phyloP scores from a whole-genome alignment of 371 early-diverging fungal species.

The Rhizomucor pusillus region DNA sequence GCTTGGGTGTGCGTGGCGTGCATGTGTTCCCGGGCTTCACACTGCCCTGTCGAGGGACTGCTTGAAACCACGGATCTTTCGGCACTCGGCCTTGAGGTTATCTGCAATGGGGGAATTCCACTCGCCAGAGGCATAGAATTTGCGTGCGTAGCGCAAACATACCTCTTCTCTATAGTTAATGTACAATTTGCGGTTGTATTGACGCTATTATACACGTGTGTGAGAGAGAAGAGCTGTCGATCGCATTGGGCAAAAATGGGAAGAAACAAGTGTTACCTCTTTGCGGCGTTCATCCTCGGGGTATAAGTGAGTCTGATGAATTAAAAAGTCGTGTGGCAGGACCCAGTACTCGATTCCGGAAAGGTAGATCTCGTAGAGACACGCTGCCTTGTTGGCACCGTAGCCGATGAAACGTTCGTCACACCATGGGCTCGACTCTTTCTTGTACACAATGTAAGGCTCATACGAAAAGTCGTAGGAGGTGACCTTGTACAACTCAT shows the following conservation, averaged over 20 bases:
- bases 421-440: conserved; percentile 66
- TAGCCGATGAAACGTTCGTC: conserved; percentile 76
- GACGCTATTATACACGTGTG: conserved; percentile 39
- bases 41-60: not conserved
- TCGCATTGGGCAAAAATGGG: not conserved
- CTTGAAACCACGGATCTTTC: conserved; percentile 44
- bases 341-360: conserved; percentile 68
- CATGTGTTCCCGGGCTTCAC: no score
- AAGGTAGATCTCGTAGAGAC: conserved; percentile 66
- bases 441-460: conserved; percentile 64
- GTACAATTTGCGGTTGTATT: conserved; percentile 62
- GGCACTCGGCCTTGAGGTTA: conserved; percentile 53
- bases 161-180: conserved; percentile 64
- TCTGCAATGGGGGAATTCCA: conserved; percentile 47
- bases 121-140: conserved; percentile 51
- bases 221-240: not conserved
- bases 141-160: conserved; percentile 61
- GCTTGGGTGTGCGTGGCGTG: no score
- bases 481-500: conserved; percentile 53
- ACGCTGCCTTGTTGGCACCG: conserved; percentile 74
- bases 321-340: conserved; percentile 61
- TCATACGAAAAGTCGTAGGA: conserved; percentile 66
- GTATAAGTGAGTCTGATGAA: conserved; percentile 69
- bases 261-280: conserved; percentile 50
- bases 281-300: conserved; percentile 59